Evolutionary conservation across 169 alveolate species (phyloP), one percentile per base, ranked within the genome.

Genomic region (Babesia sp.): DNA sequence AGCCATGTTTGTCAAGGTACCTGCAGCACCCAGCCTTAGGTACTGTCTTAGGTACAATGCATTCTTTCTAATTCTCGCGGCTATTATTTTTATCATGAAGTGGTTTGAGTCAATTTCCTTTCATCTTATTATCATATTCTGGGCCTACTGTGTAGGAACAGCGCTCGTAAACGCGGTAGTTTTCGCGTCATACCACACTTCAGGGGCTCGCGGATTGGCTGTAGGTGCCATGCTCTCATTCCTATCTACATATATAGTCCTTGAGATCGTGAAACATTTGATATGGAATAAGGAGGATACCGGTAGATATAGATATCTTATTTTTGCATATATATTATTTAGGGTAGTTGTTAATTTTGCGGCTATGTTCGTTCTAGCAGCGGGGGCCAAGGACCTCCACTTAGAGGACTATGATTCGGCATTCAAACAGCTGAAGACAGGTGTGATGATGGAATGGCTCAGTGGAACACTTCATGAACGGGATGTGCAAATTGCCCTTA

Each of bases 131-230:
- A 11, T 77, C 54, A 29, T 42, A 1, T 14, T 77, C 2, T 77
- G 79, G 86, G 76, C 78, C 18, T 67, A 68, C 48, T 16, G 37
- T 26, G 16, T n/a, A 34, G 79, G 71, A 18, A 1, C 57, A 14
- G 60, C 60, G 24, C n/a, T 77, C 42, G 71, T 77, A 20, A 37
- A 60, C 29, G 66, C 86, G 7, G 41, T 77, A 18, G 34, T 20
- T 24, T 63, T 67, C 26, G 79, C 86, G 20, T 77, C 86, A 12
- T 77, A 77, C 55, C 59, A 66, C 36, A n/a, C 9, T 22, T 56
- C 73, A 12, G 86, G 86, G 2, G 26, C 55, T 24, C 16, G 54
- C 3, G 86, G 82, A 24, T 20, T 77, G 8, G n/a, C 50, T 18
- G 39, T 77, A 16, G 86, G 86, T 16, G 37, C 42, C 18, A 60